Percentiles rank a stretch among this genome's conserved stretches.
Evolutionary conservation across 1,284 basidiomycete genomes (phyloP).

Genomic region (Pyrrhoderma lamaoense): DNA sequence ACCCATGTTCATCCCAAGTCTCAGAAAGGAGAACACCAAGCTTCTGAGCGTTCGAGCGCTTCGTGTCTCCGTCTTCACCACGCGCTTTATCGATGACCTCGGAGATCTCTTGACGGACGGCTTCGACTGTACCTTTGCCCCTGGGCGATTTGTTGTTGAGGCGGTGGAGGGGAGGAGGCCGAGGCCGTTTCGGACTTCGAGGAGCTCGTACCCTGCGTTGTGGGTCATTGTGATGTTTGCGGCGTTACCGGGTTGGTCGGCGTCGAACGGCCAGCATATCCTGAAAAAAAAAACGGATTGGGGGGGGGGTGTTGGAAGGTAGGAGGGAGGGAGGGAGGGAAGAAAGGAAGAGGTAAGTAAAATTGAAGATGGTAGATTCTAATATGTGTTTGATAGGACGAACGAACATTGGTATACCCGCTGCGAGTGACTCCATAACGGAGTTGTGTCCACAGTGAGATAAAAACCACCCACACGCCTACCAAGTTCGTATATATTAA

Average conservation of each 20-base stretch:
- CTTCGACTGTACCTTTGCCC: conserved; percentile 14
- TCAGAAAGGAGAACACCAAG: conserved; percentile 3
- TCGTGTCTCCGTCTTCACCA: conserved; percentile 8
- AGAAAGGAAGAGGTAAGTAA: neutral
- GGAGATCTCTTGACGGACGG: conserved; percentile 2
- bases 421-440: conserved; percentile 16
- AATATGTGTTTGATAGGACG: neutral
- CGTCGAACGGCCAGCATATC: conserved; percentile 25
- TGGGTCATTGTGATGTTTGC: conserved; percentile 21
- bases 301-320: neutral
- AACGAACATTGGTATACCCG: conserved; percentile 18
- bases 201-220: conserved; percentile 25
- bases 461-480: conserved; percentile 20
- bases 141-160: conserved; percentile 6
- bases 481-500: no score
- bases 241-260: conserved; percentile 25
- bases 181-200: conserved; percentile 25
- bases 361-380: neutral
- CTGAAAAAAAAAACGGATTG: conserved; percentile 9
- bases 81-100: conserved; percentile 8
- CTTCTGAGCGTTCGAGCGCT: conserved; percentile 10
- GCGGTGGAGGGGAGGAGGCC: conserved; percentile 20
- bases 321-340: no score
- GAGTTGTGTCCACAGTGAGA: conserved; percentile 20
- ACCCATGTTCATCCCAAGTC: conserved; percentile 4